Percentiles rank a stretch among this genome's conserved stretches.
Conservation (phyloP, 495 filamentous ascomycete genomes). For the Melanomma pulvis-pyrius region DNA sequence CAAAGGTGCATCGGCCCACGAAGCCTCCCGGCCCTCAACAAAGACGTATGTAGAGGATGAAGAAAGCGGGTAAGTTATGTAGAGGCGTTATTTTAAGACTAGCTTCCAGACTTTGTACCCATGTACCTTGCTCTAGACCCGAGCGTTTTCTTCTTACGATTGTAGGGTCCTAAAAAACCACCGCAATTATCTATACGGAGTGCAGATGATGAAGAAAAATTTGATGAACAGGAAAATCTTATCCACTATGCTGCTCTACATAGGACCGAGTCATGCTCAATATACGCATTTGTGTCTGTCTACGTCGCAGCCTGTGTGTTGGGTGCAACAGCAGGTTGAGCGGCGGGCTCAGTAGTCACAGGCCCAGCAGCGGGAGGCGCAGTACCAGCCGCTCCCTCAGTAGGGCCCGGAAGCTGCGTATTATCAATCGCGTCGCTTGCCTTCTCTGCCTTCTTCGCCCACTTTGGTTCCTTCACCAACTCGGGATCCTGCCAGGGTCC, state of each 20-base stretch:
- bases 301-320: background rate
- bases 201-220: background rate
- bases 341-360: constrained; percentile 4
- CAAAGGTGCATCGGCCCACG: background rate
- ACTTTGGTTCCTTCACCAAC: constrained; percentile 60
- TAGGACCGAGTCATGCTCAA: background rate
- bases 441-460: constrained; percentile 36
- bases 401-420: constrained; percentile 27
- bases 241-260: background rate
- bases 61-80: background rate
- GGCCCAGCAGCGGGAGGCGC: constrained; percentile 2
- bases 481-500: constrained; percentile 88
- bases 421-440: constrained; percentile 30
- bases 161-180: background rate
- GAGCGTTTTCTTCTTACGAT: background rate
- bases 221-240: constrained; percentile 2
- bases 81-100: constrained; percentile 4
- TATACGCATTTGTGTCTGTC: background rate
- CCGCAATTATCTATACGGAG: constrained; percentile 4
- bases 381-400: constrained; percentile 10
- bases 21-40: background rate
- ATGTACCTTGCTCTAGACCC: background rate
- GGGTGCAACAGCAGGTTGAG: constrained; percentile 6
- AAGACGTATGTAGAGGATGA: background rate
- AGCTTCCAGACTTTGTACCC: constrained; percentile 2